These are phyloP conservation scores for Elongisporangium anandrum DNA, from an alignment of 352 stramenopile species.

Conservation along the genomic window DNA sequence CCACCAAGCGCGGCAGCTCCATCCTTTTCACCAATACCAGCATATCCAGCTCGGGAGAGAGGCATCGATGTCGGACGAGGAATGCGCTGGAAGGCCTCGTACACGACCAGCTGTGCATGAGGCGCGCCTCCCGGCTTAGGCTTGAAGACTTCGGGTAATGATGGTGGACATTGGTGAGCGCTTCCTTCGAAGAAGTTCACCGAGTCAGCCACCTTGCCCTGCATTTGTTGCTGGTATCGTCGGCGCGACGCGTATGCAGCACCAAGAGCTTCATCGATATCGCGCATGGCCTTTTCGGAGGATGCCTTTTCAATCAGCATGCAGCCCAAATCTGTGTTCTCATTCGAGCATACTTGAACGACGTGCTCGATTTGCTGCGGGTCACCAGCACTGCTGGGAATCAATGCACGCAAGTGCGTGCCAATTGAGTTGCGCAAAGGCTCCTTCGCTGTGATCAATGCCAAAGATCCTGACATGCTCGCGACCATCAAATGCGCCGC, in stretches of 20 bases:
- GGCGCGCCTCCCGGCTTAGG: constrained; percentile 91
- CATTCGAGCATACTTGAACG: constrained; percentile 95
- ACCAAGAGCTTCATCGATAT: constrained; percentile 96
- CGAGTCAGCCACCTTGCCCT: constrained; percentile 66
- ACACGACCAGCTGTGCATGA: constrained; percentile 94
- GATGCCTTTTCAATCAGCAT: constrained; percentile 99
- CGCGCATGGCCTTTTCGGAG: constrained; percentile 97
- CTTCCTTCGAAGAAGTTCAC: constrained; percentile 81
- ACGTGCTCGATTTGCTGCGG: constrained; percentile 95
- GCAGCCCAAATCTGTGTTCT: constrained; percentile 99
- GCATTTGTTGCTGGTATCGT: constrained; percentile 83
- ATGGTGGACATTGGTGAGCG: constrained; percentile 56
- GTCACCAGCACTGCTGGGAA: constrained; percentile 83
- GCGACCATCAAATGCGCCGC: constrained; percentile 97
- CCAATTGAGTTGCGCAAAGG: constrained; percentile 96
- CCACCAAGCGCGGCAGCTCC: constrained; percentile 4
- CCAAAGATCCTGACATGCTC: constrained; percentile 97
- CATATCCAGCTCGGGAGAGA: constrained; percentile 47
- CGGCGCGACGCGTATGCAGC: constrained; percentile 78
- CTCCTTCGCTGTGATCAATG: constrained; percentile 97
- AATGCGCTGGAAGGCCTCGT: constrained; percentile 97
- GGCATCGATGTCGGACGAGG: constrained; percentile 89
- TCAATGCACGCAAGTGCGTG: constrained; percentile 93
- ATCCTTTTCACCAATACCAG: constrained; percentile 39
- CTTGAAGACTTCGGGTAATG: constrained; percentile 93